These are phyloP conservation scores for Agaricus blazei DNA, from an alignment of 768 basidiomycete species.

Conservation along the genomic window DNA sequence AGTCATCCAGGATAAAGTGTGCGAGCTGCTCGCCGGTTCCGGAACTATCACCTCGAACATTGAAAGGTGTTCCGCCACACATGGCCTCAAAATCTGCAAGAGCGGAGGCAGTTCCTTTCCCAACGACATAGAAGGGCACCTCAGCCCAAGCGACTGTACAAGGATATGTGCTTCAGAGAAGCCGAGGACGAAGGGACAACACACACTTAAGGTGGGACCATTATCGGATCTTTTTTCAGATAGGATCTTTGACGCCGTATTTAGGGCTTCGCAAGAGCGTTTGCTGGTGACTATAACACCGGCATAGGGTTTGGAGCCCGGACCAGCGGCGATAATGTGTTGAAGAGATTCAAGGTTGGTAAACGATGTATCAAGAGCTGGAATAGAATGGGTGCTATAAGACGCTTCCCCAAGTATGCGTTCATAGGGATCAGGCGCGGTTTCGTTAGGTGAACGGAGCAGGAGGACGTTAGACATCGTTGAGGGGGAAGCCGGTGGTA, in stretches of 20 bases:
- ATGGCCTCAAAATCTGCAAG: conserved; percentile 29
- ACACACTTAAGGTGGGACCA: conserved; percentile 16
- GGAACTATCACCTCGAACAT: conserved; percentile 41
- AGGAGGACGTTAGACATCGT: conserved; percentile 36
- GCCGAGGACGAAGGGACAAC: background rate
- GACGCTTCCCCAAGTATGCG: conserved; percentile 37
- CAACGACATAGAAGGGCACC: conserved; percentile 78
- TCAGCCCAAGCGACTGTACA: conserved; percentile 41
- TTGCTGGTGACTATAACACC: conserved; percentile 81
- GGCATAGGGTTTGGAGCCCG: conserved; percentile 24
- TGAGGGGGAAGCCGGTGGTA: background rate
- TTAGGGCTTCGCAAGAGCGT: conserved; percentile 73
- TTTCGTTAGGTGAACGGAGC: conserved; percentile 34
- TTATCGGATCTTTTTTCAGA: background rate
- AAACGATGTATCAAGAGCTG: conserved; percentile 65
- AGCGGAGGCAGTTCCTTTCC: conserved; percentile 52
- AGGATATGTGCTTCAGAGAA: background rate
- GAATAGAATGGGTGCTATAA: conserved; percentile 54
- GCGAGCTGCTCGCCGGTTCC: conserved; percentile 71
- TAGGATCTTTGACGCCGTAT: conserved; percentile 29
- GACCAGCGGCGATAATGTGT: conserved; percentile 34
- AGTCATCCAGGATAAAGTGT: conserved; percentile 48
- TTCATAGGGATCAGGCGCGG: conserved; percentile 57
- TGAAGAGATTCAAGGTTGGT: conserved; percentile 44
- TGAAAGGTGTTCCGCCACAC: conserved; percentile 8